Base-by-base conservation (phyloP, 1,139 yeast species). In the Zygosaccharomyces sapae region DNA sequence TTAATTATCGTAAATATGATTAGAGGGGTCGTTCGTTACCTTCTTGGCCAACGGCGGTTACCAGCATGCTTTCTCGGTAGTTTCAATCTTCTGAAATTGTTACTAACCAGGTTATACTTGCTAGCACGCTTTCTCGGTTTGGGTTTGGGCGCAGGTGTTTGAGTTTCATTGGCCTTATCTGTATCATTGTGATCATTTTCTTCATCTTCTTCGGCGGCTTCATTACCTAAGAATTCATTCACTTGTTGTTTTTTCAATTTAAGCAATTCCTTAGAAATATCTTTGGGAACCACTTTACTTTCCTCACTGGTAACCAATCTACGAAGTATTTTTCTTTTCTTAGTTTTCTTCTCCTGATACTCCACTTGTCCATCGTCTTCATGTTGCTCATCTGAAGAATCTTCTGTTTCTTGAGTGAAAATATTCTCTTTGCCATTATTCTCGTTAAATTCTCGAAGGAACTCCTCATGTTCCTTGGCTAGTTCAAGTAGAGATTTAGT, bases 31-130 rank as follows among this genome's bases (percentile, higher is more conserved):
- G 18, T 18, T 19, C 31, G 33, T 39, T 48, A 33, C 33, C 48
- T 50, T 42, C 55, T 51, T 20, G 54, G 48, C 56, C 59, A 56
- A 22, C 51, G 50, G 12, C 51, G 49, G 38, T 51, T 51, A 34
- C 45, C 46, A 13, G 50, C 43, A 24, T 55, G 52, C 41, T 53
- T 55, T 7, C 46, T 56, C 3, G 65, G 66, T 12, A 66, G 46
- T 43, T 62, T 65, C 30, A 64, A 50, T 41, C 67, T 58, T 45
- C 63, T 60, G 51, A 63, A 66, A 46, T 66, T 66, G 44, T 64
- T 61, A 44, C 67, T 63, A 6, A 66, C 69, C 12, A 60, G 49
- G 38, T 65, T 66, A 43, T 61, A 66, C 42, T 65, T 65, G 49
- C 59, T 61, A 18, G 54, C 56, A 38, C 60, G 50, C 31, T 49